Conservation (phyloP, 2,329 filamentous ascomycete genomes). For the Rosellinia necatrix region DNA sequence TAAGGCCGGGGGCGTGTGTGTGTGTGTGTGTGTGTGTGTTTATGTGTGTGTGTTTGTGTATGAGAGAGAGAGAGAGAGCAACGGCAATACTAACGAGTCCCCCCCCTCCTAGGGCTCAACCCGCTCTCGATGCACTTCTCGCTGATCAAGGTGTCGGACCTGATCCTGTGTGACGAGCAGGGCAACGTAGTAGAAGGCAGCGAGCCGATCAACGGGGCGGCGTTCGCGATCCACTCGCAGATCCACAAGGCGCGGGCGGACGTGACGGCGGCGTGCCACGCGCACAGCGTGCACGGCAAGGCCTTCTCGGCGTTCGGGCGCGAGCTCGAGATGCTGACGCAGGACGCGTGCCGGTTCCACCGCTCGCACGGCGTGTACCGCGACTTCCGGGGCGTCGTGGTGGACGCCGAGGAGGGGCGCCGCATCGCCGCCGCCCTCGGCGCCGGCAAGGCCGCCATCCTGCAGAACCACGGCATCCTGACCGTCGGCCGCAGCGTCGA, state of each 20-base stretch:
- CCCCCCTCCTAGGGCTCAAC: slow-evolving; percentile 36
- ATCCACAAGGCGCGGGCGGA: slow-evolving; percentile 63
- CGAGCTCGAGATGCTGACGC: slow-evolving; percentile 65
- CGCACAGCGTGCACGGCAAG: slow-evolving; percentile 62
- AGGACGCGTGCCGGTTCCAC: slow-evolving; percentile 62
- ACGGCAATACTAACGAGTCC: too few relatives aligned
- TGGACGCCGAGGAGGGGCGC: slow-evolving; percentile 61
- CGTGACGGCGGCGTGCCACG: slow-evolving; percentile 64
- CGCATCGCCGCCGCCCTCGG: slow-evolving; percentile 62
- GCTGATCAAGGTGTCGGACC: slow-evolving; percentile 61
- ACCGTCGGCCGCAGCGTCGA: slow-evolving; percentile 67
- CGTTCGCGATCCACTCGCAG: slow-evolving; percentile 65
- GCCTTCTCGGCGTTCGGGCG: slow-evolving; percentile 63
- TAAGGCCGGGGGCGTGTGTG: too few relatives aligned
- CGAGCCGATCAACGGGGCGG: slow-evolving; percentile 59
- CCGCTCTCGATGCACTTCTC: slow-evolving; percentile 62
- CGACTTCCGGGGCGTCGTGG: slow-evolving; percentile 64
- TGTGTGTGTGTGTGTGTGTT: too few relatives aligned
- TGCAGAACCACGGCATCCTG: slow-evolving; percentile 67
- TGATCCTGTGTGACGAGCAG: slow-evolving; percentile 63
- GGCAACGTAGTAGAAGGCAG: slow-evolving; percentile 63
- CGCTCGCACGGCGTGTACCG: slow-evolving; percentile 62
- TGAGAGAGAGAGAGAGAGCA: too few relatives aligned
- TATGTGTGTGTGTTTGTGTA: too few relatives aligned
- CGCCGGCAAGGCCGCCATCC: slow-evolving; percentile 57